Evolutionary conservation across 345 rosid species (phyloP), one percentile per base, ranked within the genome.

Genomic region (Populus alba): DNA sequence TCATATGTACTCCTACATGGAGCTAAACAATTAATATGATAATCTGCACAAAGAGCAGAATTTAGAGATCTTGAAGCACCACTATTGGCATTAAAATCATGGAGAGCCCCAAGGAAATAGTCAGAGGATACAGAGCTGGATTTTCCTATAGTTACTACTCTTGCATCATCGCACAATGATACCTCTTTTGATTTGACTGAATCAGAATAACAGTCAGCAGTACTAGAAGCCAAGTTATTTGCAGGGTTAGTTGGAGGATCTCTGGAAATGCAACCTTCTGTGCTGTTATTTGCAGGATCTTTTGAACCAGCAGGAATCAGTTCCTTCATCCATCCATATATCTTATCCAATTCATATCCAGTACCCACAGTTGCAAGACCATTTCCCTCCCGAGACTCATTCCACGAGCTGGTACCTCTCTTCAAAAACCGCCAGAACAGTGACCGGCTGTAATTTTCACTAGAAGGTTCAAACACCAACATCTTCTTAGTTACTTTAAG

Each of bases 311-410:
- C 41, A 59, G 91, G 88, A 89, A 85, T 68, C 65, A 78, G 73
- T 77, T 82, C 82, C 31, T 72, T 84, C 93, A 85, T 90, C 91
- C 90, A 86, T 29, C 84, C 84, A 79, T 85, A 75, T 31, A 83
- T 55, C 35, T 80, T 82, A 68, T 83, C 82, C 51, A 75, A 65
- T 82, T 84, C 85, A 84, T 74, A 79, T 29, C 80, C 71, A 37
- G 78, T 70, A 53, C 82, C 86, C 35, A 77, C 47, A 70, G 78
- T 77, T 4, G 78, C 73, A 74, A 81, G 70, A 72, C 76, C 87
- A n/a, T 68, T 77, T 66, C 70, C 77, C 66, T 80, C 67, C 73
- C 83, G 49, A 55, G 65, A 75, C 41, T 75, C 83, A 53, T 77
- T 67, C 38, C 78, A 27, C 17, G 71, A 72, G 72, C 72, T 45